phyloP scores from a whole-genome alignment of 2,329 filamentous ascomycete species.

The Phyllosticta citrichinensis region DNA sequence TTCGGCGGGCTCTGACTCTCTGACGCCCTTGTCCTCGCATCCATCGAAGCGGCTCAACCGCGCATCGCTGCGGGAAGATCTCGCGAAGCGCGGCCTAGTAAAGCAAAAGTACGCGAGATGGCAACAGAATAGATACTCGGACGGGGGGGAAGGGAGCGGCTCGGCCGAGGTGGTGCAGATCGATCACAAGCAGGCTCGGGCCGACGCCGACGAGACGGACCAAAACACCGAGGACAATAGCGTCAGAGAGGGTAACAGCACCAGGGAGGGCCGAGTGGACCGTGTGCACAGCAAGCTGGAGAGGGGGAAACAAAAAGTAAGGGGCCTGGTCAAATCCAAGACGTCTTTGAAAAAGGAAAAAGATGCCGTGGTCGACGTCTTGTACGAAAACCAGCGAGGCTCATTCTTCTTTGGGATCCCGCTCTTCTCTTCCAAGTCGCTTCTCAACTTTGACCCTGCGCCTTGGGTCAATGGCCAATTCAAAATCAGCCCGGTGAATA shows the following conservation, averaged over 20 bases:
- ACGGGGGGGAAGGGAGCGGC: neutral
- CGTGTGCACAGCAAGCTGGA: conserved; percentile 17
- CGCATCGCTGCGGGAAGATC: conserved; percentile 16
- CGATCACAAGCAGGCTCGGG: conserved; percentile 1
- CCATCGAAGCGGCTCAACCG: conserved; percentile 16
- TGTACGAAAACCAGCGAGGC: conserved; percentile 94
- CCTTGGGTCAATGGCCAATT: conserved; percentile 66
- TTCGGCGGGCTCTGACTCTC: neutral
- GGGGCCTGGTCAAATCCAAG: conserved; percentile 17
- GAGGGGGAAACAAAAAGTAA: conserved; percentile 15
- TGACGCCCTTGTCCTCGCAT: neutral
- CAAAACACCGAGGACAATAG: neutral
- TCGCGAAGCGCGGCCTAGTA: conserved; percentile 13
- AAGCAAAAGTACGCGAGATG: conserved; percentile 27
- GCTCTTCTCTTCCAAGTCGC: conserved; percentile 76
- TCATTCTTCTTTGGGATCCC: conserved; percentile 81
- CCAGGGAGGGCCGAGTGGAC: conserved; percentile 10
- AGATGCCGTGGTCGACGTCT: conserved; percentile 54
- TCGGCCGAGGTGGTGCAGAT: conserved; percentile 1
- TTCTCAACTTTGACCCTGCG: conserved; percentile 75
- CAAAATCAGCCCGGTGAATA: conserved; percentile 54
- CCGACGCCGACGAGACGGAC: neutral
- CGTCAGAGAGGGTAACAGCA: neutral
- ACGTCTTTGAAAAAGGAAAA: conserved; percentile 22
- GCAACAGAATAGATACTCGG: conserved; percentile 14